Conservation (phyloP, 257 asterid species). For the Ilex aquifolium region DNA sequence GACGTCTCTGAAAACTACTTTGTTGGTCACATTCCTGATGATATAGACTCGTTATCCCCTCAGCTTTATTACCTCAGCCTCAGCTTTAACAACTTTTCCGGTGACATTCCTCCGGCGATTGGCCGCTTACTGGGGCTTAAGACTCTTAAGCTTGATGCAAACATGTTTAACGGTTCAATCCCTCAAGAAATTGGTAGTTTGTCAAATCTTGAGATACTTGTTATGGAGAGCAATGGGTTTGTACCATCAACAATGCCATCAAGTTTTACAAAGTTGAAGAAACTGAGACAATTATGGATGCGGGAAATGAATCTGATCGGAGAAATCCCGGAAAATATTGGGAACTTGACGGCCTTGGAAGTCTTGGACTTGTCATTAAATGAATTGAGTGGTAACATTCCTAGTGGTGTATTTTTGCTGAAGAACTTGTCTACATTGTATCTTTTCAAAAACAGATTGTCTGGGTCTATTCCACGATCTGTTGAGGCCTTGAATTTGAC, state of each 20-base stretch:
- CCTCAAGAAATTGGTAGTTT: conserved; percentile 58
- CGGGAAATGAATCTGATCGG: conserved; percentile 37
- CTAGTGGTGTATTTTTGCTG: conserved; percentile 48
- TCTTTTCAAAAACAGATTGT: conserved; percentile 44
- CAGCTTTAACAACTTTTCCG: conserved; percentile 46
- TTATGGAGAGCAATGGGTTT: conserved; percentile 32
- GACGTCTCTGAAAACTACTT: conserved; percentile 58
- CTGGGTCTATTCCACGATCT: conserved; percentile 54
- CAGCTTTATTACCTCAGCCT: conserved; percentile 34
- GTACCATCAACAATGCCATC: conserved; percentile 55
- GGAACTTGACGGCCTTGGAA: conserved; percentile 54
- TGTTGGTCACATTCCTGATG: conserved; percentile 46
- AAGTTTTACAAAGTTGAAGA: conserved; percentile 47
- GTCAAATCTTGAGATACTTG: conserved; percentile 44
- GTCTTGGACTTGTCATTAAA: conserved; percentile 48
- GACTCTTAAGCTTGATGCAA: conserved; percentile 21
- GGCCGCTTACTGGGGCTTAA: conserved; percentile 44
- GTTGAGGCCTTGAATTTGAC: conserved; percentile 36
- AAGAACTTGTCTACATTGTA: conserved; percentile 28
- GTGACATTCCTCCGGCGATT: conserved; percentile 53
- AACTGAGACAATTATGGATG: conserved; percentile 50
- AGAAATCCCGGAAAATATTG: conserved; percentile 56
- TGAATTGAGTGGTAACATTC: conserved; percentile 51
- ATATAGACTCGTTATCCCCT: conserved; percentile 39
- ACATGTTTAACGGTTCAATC: conserved; percentile 45